Evolutionary conservation across 2,329 filamentous ascomycete genomes (phyloP).

Genomic region (Fusarium sterilihyphosum): DNA sequence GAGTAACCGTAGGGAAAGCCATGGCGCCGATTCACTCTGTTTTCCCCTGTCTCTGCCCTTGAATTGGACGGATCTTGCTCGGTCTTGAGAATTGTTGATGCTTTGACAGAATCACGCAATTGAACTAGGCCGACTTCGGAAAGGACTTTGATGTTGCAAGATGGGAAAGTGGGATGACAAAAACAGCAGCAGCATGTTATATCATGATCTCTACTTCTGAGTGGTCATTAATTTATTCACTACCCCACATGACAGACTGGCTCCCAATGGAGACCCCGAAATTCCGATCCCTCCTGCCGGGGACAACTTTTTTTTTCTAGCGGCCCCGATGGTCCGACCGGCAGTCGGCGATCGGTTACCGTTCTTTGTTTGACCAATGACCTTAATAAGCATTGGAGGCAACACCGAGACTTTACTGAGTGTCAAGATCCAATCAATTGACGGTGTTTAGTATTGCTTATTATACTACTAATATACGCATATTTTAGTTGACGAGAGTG

Average conservation of each 20-base stretch:
- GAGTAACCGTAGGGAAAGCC: conserved; percentile 36
- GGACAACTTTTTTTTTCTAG: conserved; percentile 17
- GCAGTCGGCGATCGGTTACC: conserved; percentile 41
- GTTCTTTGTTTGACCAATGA: not conserved
- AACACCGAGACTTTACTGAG: not conserved
- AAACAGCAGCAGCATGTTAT: not conserved
- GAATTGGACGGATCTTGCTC: conserved; percentile 36
- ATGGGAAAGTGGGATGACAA: conserved; percentile 25
- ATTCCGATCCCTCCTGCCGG: conserved; percentile 32
- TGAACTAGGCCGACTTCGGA: conserved; percentile 45
- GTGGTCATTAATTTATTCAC: not conserved
- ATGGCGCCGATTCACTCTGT: conserved; percentile 23
- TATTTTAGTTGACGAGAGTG: not conserved
- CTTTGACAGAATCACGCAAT: conserved; percentile 54
- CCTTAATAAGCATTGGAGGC: conserved; percentile 6
- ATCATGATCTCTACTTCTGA: fast-evolving
- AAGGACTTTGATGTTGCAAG: conserved; percentile 43
- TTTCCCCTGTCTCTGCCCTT: conserved; percentile 19
- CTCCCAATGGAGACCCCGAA: conserved; percentile 40
- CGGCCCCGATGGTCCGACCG: conserved; percentile 40
- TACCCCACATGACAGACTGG: conserved; percentile 28
- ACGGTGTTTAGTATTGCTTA: not conserved
- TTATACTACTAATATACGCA: not conserved
- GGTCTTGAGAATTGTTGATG: conserved; percentile 50
- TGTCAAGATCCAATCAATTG: conserved; percentile 1